These are phyloP conservation scores for Pyrenochaeta sp. DNA, from an alignment of 2,329 filamentous ascomycete genomes.

Conservation along the genomic window DNA sequence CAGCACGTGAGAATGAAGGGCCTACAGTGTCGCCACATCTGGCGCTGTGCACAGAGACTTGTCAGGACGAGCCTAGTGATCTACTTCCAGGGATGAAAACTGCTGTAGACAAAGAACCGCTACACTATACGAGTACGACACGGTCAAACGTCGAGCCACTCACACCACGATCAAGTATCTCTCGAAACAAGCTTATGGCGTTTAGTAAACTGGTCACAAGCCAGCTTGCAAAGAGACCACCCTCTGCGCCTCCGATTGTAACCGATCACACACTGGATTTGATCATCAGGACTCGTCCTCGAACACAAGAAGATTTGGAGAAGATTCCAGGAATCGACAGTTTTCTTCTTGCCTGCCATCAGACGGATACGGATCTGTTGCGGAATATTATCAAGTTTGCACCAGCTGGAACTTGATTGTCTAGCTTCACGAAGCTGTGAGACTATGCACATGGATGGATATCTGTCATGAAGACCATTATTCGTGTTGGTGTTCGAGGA, in stretches of 20 bases:
- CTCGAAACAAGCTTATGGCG: conserved; percentile 39
- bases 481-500: no score
- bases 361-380: conserved; percentile 31
- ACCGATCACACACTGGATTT: conserved; percentile 29
- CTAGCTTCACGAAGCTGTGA: no score
- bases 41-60: not conserved
- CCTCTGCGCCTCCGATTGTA: conserved; percentile 21
- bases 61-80: not conserved
- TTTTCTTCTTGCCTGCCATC: conserved; percentile 31
- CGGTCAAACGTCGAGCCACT: conserved; percentile 3
- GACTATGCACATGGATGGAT: no score
- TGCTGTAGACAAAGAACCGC: not conserved
- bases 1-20: conserved; percentile 7
- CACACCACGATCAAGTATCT: conserved; percentile 20
- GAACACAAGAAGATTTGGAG: conserved; percentile 32
- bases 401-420: not conserved
- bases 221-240: conserved; percentile 14
- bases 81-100: not conserved
- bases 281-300: conserved; percentile 27
- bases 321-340: conserved; percentile 33
- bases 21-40: not conserved
- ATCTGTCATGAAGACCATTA: no score
- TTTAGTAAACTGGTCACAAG: conserved; percentile 37
- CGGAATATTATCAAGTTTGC: conserved; percentile 37
- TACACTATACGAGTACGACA: not conserved